Conservation (phyloP, 208 protist species). For the Trypanosoma melophagium region DNA sequence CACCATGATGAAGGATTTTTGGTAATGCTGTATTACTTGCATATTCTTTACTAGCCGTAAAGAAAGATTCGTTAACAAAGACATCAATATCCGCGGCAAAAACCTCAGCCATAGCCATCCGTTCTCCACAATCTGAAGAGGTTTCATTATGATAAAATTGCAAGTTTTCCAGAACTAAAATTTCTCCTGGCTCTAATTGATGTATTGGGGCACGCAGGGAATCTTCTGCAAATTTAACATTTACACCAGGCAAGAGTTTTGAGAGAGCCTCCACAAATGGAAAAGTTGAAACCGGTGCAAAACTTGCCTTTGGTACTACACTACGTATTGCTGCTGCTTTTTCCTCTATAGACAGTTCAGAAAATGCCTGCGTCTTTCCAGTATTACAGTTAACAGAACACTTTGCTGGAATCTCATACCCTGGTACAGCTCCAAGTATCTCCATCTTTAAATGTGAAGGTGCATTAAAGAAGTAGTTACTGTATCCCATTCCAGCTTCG, state of each 20-base stretch:
- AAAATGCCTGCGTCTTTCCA: constrained; percentile 61
- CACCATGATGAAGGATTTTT: constrained; percentile 65
- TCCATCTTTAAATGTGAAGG: constrained; percentile 47
- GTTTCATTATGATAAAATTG: constrained; percentile 80
- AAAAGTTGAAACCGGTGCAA: constrained; percentile 47
- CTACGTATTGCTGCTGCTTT: constrained; percentile 44
- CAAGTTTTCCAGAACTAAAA: constrained; percentile 78
- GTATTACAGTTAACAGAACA: constrained; percentile 30
- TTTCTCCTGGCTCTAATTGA: constrained; percentile 40
- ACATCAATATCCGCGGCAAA: constrained; percentile 60
- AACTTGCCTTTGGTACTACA: constrained; percentile 46
- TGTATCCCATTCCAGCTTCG: constrained; percentile 66
- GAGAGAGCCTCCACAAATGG: constrained; percentile 55
- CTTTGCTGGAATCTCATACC: constrained; percentile 23
- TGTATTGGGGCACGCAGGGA: constrained; percentile 47
- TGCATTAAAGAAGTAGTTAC: constrained; percentile 60
- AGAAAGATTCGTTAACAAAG: constrained; percentile 85
- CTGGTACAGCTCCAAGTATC: constrained; percentile 42
- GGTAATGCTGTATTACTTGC: constrained; percentile 74
- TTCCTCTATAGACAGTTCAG: constrained; percentile 40
- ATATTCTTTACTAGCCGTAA: constrained; percentile 42
- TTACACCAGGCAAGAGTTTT: constrained; percentile 44
- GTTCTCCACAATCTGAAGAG: constrained; percentile 44
- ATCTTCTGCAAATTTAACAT: constrained; percentile 59
- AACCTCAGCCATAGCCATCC: constrained; percentile 56